These are phyloP conservation scores for Hygrocybe coccinea DNA, from an alignment of 768 basidiomycete species.

Conservation along the genomic window DNA sequence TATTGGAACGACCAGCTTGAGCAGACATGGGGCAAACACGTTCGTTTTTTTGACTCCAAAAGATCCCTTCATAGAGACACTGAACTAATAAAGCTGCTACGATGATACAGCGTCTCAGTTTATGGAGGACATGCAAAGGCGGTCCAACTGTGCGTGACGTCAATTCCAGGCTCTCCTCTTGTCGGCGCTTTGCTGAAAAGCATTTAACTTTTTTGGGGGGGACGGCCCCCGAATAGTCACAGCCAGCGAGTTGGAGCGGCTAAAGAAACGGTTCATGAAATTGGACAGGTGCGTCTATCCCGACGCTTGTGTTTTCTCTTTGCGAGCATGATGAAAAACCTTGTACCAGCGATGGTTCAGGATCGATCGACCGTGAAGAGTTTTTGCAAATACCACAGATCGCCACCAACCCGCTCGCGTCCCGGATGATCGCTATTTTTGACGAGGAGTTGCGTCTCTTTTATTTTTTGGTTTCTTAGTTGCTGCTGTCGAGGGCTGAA, in stretches of 20 bases:
- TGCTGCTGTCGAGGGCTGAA: constrained; percentile 5
- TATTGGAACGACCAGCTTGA: background rate
- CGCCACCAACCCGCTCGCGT: constrained; percentile 93
- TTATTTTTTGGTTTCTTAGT: background rate
- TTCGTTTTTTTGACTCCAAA: constrained; percentile 42
- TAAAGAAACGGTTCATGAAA: constrained; percentile 99
- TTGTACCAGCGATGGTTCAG: constrained; percentile 77
- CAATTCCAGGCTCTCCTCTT: background rate
- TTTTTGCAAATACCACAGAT: constrained; percentile 99
- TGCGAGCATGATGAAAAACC: background rate
- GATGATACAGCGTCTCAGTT: constrained; percentile 83
- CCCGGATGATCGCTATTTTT: constrained; percentile 98
- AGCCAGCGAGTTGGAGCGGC: constrained; percentile 83
- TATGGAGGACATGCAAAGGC: constrained; percentile 96
- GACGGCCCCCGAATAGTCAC: constrained; percentile 60
- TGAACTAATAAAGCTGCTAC: background rate
- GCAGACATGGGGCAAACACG: constrained; percentile 77
- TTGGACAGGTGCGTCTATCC: constrained; percentile 74
- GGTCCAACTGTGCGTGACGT: constrained; percentile 83
- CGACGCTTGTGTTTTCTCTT: background rate
- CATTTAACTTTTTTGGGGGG: constrained; percentile 12
- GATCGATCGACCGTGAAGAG: constrained; percentile 97
- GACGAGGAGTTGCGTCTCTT: constrained; percentile 89
- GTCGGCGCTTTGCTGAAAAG: constrained; percentile 2
- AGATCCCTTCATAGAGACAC: background rate